Base-by-base conservation (phyloP, 2,329 filamentous ascomycete species). In the Mycosphaerella sp. region DNA sequence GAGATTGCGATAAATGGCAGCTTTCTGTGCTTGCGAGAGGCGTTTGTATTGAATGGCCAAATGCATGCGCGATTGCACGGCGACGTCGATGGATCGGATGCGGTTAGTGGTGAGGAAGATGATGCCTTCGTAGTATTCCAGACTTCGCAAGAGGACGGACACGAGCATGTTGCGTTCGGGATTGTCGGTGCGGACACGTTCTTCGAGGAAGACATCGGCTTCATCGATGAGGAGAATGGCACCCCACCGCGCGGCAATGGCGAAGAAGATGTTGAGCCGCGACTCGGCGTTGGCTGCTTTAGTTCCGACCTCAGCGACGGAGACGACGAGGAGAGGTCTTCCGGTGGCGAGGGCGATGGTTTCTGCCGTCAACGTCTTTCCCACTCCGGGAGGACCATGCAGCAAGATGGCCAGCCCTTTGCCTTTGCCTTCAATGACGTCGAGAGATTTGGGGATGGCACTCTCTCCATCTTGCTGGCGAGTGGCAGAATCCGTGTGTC, bases 171-270 rank as follows among this genome's bases (percentile, higher is more conserved):
- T 95, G 54, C 89, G 84, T 66, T 90, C 84, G 55, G 93, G 84
- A 29, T 29, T 29, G 63, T 95, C 87, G 60, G 88, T 83, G 64
- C 89, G 83, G 44, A 86, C 86, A 1, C 89, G 82, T 67, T 87
- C 86, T 73, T 93, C 87, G 10, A 95, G 75, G 72, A 90, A 90
- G 6, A 90, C 84, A 63, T 91, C 87, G 3, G 86, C 88, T 72
- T 95, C 89, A 64, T 95, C 89, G 3, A 95, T 80, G 3, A 95
- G 80, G 0, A 95, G 75, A 6, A 95, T 87, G 0, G 89, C 89
- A n/a, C 87, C 86, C 89, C 89, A 95, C 0, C 83, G 83, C 62
- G 90, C 86, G 42, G 87, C 89, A 48, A 93, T 86, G 62, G 92
- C 87, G 53, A 95, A 78, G 46, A 93, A 89, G 32, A 55, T 55